Base-by-base conservation (phyloP, 1,284 basidiomycete genomes). In the Cronartium quercuum region DNA sequence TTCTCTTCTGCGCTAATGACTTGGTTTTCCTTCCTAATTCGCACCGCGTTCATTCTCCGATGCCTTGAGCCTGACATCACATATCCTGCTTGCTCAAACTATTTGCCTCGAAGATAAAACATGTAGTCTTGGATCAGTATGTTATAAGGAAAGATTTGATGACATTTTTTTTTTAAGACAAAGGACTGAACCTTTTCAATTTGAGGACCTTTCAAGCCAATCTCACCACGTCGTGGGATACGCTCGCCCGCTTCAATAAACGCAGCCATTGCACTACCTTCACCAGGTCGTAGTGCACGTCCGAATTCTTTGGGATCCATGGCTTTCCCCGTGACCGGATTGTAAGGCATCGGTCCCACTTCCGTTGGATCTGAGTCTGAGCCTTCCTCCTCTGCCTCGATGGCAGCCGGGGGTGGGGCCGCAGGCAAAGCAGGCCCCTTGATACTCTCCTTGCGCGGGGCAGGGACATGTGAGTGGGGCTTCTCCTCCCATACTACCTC, bases 1-100 rank as follows among this genome's bases (percentile, higher is more conserved):
- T 97, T 96, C 85, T 98, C 95, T 84, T 98, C 95, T 0, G 94
- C 94, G 78, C 90, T 92, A 81, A 97, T 95, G 76, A 98, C 94
- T 84, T 98, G 95, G 84, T 97, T 96, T 85, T 98, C 95, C 86
- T 98, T 96, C 79, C 95, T 85, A 87, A 97, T 91, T 76, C 96
- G 90, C 47, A 98, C 95, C 0, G 94, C 96, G 79, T 95, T 97
- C 80, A 80, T 80, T 21, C 82, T 76, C 66, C 79, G 77, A 76
- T 98, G 94, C 74, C 95, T 85, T 80, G 89, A 91, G 58, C 95
- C 95, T 79, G 91, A 93, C 96, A 98, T 98, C 73, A 98, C 95
- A 82, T 95, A 98, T n/a, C 95, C 95, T 18, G 90, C 90, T 47
- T 84, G 80, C 84, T 98, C 95, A 83, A 87, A 97, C 79, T 86